These are phyloP conservation scores for Tribonema minus DNA, from an alignment of 108 stramenopile species.

Conservation along the genomic window DNA sequence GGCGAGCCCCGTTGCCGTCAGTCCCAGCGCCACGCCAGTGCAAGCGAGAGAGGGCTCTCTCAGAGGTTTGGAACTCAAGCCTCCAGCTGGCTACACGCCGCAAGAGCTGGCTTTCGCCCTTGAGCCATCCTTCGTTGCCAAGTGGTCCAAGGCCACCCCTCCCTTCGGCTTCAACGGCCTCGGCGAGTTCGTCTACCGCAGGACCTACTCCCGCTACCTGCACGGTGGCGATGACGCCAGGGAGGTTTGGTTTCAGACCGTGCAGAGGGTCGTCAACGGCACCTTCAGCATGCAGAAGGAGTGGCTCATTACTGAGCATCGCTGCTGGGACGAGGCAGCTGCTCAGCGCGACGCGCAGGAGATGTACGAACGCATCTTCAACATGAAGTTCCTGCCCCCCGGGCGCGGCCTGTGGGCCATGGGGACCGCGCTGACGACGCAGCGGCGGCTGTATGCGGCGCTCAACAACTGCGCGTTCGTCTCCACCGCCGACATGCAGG, in stretches of 20 bases:
- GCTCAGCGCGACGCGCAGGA: slow-evolving; percentile 52
- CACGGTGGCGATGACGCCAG: slow-evolving; percentile 5
- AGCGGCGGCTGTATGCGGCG: slow-evolving; percentile 57
- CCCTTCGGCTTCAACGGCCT: slow-evolving; percentile 63
- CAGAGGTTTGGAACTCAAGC: too few relatives aligned
- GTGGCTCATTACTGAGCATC: slow-evolving; percentile 58
- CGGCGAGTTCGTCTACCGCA: slow-evolving; percentile 58
- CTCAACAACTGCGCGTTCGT: slow-evolving; percentile 66
- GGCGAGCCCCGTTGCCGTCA: too few relatives aligned
- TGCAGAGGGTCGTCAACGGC: slow-evolving; percentile 58
- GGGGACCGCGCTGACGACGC: slow-evolving; percentile 58
- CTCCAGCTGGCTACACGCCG: too few relatives aligned
- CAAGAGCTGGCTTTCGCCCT: too few relatives aligned
- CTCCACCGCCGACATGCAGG: slow-evolving; percentile 16
- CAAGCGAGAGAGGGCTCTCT: too few relatives aligned
- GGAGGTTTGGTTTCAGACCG: slow-evolving; percentile 38
- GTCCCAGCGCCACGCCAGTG: too few relatives aligned
- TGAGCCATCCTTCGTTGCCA: neutral
- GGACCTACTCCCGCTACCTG: slow-evolving; percentile 54
- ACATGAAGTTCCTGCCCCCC: slow-evolving; percentile 63
- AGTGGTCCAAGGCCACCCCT: slow-evolving; percentile 2
- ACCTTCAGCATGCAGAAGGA: slow-evolving; percentile 64
- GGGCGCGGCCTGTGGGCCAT: slow-evolving; percentile 63
- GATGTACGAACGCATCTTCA: slow-evolving; percentile 60
- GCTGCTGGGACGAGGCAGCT: slow-evolving; percentile 56